These are phyloP conservation scores for Cucumis hystrix DNA, from an alignment of 306 rosid genomes.

Conservation along the genomic window DNA sequence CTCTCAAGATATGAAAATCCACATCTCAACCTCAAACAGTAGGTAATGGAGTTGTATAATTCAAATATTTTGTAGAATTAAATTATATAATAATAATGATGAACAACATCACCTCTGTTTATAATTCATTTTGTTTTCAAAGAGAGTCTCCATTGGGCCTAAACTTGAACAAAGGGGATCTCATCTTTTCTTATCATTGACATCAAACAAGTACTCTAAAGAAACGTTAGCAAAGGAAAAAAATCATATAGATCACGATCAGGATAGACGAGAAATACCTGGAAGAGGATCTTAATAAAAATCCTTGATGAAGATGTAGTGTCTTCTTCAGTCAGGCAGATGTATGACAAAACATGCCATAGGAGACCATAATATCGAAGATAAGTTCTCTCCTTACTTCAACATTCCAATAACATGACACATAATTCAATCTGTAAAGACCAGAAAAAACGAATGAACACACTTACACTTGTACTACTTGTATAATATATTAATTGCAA, in stretches of 20 bases:
- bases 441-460: neutral
- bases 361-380: constrained; percentile 88
- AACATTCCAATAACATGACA: constrained; percentile 75
- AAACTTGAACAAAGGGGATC: no score
- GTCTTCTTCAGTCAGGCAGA: constrained; percentile 82
- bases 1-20: neutral
- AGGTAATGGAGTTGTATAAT: no score
- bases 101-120: no score
- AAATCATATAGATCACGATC: neutral
- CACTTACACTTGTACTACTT: neutral
- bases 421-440: constrained; percentile 55
- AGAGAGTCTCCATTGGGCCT: no score
- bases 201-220: no score
- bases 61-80: no score
- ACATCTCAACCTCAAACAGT: neutral
- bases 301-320: constrained; percentile 80
- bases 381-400: constrained; percentile 86
- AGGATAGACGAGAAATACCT: constrained; percentile 26
- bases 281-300: constrained; percentile 82
- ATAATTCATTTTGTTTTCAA: no score
- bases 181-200: no score
- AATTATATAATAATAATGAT: no score
- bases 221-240: neutral
- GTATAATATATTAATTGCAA: neutral
- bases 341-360: constrained; percentile 72